Evolutionary conservation across 2,329 filamentous ascomycete species (phyloP), one percentile per base, ranked within the genome.

Genomic region (Stromatinia cepivora): DNA sequence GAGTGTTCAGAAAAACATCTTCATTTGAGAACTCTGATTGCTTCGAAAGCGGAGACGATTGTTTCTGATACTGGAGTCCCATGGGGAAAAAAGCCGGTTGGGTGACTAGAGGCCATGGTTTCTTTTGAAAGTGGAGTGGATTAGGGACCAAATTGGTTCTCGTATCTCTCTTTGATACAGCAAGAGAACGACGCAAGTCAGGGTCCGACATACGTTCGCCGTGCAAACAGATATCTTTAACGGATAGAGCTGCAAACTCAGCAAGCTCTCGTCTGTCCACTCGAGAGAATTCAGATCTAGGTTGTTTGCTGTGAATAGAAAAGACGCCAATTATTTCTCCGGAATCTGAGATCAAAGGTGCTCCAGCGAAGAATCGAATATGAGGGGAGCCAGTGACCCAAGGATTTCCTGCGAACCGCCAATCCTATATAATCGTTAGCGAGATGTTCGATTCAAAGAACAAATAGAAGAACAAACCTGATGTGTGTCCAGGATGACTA

Each of bases 311-410:
- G 61, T 77, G 78, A 10, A 80, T 71, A 10, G 76, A 73, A 61
- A 80, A 75, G 7, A 79, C 77, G 6, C 77, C 79, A 45, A 79
- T 71, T 20, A 72, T 71, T 42, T 74, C 72, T 62, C 77, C 77
- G 62, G 75, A 75, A 28, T 72, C 61, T 42, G 76, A 75, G 20
- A 79, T 69, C 48, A 81, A 72, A 10, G 79, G 79, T 34, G 78
- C 77, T 15, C 76, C 79, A n/a, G 78, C 79, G 54, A 79, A 80
- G 67, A 81, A 81, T 6, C 78, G 75, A 54, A 80, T 78, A 7
- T 75, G 69, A 28, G 77, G 74, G 9, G 65, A 64, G 7, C 66
- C 70, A 28, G 64, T 69, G 2, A 80, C 76, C 4, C 79, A 73
- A 2, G 78, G 79, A 50, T 79, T 78, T 13, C 71, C 71, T 45